These are phyloP conservation scores for Leavenworthia alabamica DNA, from an alignment of 345 rosid species.

Conservation along the genomic window DNA sequence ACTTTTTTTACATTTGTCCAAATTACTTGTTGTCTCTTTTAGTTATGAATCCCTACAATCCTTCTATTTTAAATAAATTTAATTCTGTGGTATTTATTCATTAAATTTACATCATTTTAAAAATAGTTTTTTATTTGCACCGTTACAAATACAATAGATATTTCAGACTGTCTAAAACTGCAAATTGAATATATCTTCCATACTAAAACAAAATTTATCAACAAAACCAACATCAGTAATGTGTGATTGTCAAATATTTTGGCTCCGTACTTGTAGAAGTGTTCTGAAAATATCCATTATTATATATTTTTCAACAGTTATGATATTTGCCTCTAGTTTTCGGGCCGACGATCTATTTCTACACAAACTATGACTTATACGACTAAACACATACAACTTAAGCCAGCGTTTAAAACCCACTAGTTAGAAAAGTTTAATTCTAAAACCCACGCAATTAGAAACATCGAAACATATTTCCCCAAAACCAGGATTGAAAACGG, in stretches of 20 bases:
- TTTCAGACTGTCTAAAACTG: background rate
- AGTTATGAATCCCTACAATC: no score
- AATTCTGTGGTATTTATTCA: background rate
- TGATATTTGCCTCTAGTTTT: no score
- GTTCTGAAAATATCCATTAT: background rate
- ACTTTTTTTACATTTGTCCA: background rate
- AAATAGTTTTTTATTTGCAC: background rate
- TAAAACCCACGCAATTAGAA: no score
- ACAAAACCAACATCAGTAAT: background rate
- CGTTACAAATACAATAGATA: no score
- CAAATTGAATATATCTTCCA: background rate
- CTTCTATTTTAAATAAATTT: background rate
- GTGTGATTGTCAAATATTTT: background rate
- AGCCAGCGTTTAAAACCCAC: no score
- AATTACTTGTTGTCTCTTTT: background rate
- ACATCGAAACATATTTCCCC: no score
- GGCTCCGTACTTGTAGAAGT: background rate
- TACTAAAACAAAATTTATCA: background rate
- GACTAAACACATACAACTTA: no score
- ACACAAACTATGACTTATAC: no score
- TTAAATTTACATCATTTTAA: background rate
- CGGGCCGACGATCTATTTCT: no score
- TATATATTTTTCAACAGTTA: background rate
- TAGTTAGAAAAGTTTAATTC: no score
- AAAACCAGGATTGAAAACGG: no score